Base-by-base conservation (phyloP, 768 basidiomycete genomes). In the Pisolithus sp. region DNA sequence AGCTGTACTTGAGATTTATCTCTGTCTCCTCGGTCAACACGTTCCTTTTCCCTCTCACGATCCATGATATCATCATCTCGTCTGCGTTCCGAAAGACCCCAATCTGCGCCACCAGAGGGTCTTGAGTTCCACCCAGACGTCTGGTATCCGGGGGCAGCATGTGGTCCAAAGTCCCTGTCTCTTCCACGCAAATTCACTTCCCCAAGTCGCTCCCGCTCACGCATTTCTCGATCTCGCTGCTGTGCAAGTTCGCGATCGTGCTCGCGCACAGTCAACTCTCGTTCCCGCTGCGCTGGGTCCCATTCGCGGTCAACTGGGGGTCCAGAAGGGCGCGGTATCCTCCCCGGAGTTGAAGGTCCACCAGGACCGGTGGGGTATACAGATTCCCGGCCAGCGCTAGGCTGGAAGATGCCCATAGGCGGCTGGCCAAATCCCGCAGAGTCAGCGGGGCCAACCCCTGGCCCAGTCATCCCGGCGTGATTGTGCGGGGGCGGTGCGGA, bases 41-140 rank as follows among this genome's bases (percentile, higher is more conserved):
- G 62, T 52, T 54, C 67, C 55, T 59, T 62, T 56, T 61, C 66
- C 54, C 46, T 61, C 5, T 68, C 68, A 45, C 63, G 59, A n/a
- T 66, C 69, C 38, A 57, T 53, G 21, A 61, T 57, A 49, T 63
- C 63, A 15, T 73, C 53, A 63, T 76, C 74, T 50, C 73, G 62
- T 51, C 69, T 65, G 52, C 58, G 55, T 18, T 73, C 63, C 49
- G 69, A 70, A 39, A 65, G 49, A 50, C 67, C 61, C 65, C 63
- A 64, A 43, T 66, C 66, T 48, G 64, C 61, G 9, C 61, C 59
- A 26, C 62, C 68, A 23, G 53, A 24, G 44, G 63, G 57, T 45
- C 74, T 74, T 8, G 74, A 66, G 57, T 57, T 66, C 59, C 55
- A 68, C 55, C 60, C 62, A 60, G 55, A 59, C 48, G 51, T 23